Conservation (phyloP, 2,329 filamentous ascomycete species). For the Coniosporium uncinatum region DNA sequence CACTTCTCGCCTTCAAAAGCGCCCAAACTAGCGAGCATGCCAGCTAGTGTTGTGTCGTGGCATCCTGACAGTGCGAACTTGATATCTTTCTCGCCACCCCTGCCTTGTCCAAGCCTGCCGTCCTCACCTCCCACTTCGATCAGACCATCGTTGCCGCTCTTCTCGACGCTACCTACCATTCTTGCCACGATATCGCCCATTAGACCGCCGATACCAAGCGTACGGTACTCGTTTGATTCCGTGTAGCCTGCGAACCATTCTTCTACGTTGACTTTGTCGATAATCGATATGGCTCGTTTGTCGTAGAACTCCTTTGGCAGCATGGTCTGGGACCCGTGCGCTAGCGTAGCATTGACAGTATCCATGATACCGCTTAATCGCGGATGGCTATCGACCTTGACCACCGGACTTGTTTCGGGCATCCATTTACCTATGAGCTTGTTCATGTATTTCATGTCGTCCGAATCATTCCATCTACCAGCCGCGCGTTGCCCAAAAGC, state of each 20-base stretch:
- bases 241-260: constrained; percentile 91
- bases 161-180: constrained; percentile 31
- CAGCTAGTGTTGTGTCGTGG: constrained; percentile 90
- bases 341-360: constrained; percentile 82
- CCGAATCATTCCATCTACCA: constrained; percentile 46
- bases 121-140: constrained; percentile 28
- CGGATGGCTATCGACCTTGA: constrained; percentile 81
- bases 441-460: constrained; percentile 82
- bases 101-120: constrained; percentile 26
- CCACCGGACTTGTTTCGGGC: constrained; percentile 57
- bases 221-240: constrained; percentile 83
- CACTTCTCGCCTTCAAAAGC: constrained; percentile 69
- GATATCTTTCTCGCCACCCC: constrained; percentile 46
- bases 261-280: constrained; percentile 72
- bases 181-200: constrained; percentile 71
- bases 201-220: constrained; percentile 78
- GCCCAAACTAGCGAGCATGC: constrained; percentile 70
- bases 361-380: constrained; percentile 90
- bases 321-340: constrained; percentile 74
- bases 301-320: constrained; percentile 90
- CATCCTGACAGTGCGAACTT: constrained; percentile 80
- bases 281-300: constrained; percentile 58
- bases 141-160: constrained; percentile 26
- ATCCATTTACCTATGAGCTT: constrained; percentile 79
- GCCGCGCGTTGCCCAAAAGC: constrained; percentile 41